Evolutionary conservation across 805 yeast genomes (phyloP).

Genomic region (Saccharomycopsis capsularis): DNA sequence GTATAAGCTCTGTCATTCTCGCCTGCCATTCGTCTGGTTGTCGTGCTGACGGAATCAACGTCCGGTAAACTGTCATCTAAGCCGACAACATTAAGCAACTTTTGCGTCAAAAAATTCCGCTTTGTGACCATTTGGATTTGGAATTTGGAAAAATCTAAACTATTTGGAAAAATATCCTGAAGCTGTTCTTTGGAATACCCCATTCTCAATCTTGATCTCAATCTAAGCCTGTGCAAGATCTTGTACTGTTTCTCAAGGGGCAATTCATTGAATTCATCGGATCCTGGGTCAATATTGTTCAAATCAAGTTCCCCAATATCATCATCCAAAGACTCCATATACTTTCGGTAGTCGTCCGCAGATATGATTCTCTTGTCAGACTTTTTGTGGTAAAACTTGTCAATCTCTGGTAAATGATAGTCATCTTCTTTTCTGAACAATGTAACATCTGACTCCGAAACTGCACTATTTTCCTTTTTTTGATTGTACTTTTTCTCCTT

Average conservation of each 20-base stretch:
- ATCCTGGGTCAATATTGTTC: conserved; percentile 74
- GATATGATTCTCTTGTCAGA: conserved; percentile 70
- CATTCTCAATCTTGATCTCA: conserved; percentile 86
- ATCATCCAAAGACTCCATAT: conserved; percentile 40
- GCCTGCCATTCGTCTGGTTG: conserved; percentile 66
- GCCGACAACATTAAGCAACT: conserved; percentile 76
- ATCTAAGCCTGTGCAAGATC: conserved; percentile 72
- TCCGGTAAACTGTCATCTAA: conserved; percentile 47
- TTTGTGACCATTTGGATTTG: conserved; percentile 91
- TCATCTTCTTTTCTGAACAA: conserved; percentile 61
- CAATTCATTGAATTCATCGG: conserved; percentile 65
- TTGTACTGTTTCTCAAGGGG: conserved; percentile 86
- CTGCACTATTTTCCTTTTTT: conserved; percentile 3
- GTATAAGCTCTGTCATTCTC: conserved; percentile 73
- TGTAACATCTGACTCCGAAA: conserved; percentile 24
- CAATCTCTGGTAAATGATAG: conserved; percentile 72
- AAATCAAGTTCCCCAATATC: conserved; percentile 65
- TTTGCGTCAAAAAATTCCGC: conserved; percentile 84
- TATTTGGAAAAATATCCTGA: conserved; percentile 70
- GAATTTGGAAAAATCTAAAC: conserved; percentile 85
- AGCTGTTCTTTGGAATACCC: conserved; percentile 91
- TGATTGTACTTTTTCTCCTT: conserved; percentile 14
- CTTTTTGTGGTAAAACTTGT: conserved; percentile 43
- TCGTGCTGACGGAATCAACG: conserved; percentile 28
- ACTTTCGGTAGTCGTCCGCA: conserved; percentile 60